phyloP scores from a whole-genome alignment of 2,329 filamentous ascomycete species.

The Blumeria hordei region DNA sequence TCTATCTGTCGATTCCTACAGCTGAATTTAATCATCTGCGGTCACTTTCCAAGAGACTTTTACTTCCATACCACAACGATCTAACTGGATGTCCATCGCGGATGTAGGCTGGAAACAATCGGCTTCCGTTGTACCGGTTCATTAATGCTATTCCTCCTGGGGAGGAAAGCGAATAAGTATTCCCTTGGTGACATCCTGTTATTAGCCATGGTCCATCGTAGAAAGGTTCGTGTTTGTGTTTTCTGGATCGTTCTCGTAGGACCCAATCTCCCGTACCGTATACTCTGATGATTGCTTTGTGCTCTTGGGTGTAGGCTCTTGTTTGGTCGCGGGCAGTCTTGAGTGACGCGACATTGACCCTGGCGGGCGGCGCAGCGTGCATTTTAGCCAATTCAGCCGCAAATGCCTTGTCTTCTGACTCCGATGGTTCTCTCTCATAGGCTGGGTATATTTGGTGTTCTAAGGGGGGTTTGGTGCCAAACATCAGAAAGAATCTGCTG shows the following conservation, averaged over 20 bases:
- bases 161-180: not conserved
- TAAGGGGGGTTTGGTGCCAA: not conserved
- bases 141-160: not conserved
- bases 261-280: not conserved
- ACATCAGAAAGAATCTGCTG: not conserved
- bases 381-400: not conserved
- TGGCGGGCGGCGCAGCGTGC: not conserved
- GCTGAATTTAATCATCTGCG: not conserved
- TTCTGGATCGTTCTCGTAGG: not conserved
- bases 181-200: not conserved
- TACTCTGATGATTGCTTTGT: not conserved
- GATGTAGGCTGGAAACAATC: not conserved
- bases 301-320: not conserved
- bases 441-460: not conserved
- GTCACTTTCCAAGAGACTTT: not conserved
- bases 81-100: not conserved
- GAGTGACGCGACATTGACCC: not conserved
- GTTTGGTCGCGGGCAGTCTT: not conserved
- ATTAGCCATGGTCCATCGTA: not conserved
- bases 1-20: not conserved
- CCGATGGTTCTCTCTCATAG: not conserved
- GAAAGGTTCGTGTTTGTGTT: not conserved
- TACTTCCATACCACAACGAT: not conserved
- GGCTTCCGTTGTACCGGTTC: not conserved
- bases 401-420: not conserved